These are phyloP conservation scores for Truncatella angustata DNA, from an alignment of 2,329 filamentous ascomycete species.

Conservation along the genomic window DNA sequence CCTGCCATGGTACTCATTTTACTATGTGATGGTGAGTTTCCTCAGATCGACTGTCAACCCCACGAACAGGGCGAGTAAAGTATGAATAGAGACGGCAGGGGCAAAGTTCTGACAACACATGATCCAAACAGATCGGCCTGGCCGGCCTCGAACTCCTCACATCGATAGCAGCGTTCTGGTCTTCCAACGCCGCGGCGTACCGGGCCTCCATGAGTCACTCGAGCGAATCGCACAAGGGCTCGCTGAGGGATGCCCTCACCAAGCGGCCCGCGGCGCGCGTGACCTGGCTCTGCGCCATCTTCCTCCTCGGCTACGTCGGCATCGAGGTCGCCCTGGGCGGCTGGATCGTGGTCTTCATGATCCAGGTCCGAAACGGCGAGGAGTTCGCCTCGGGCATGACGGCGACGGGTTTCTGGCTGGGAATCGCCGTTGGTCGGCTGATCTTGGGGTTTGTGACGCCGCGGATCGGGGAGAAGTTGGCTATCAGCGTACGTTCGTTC, in stretches of 20 bases:
- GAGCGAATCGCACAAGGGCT: slow-evolving; percentile 23
- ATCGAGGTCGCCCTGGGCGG: slow-evolving; percentile 74
- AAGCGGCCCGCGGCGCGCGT: slow-evolving; percentile 45
- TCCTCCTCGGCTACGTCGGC: slow-evolving; percentile 75
- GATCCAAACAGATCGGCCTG: slow-evolving; percentile 50
- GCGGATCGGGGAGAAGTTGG: slow-evolving; percentile 65
- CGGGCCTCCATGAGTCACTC: slow-evolving; percentile 34
- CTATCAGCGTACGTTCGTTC: slow-evolving; percentile 41
- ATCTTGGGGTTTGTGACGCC: slow-evolving; percentile 73
- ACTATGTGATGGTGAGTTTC: slow-evolving; percentile 67
- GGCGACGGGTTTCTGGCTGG: slow-evolving; percentile 79
- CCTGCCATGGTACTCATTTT: slow-evolving; percentile 68
- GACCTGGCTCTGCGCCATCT: slow-evolving; percentile 69
- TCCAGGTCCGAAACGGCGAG: slow-evolving; percentile 65
- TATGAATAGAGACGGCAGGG: not conserved
- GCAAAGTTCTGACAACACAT: not conserved
- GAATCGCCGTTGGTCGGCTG: slow-evolving; percentile 70
- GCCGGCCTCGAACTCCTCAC: slow-evolving; percentile 53
- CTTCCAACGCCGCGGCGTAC: slow-evolving; percentile 53
- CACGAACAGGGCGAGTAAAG: not conserved
- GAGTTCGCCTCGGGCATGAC: slow-evolving; percentile 72
- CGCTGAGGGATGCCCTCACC: slow-evolving; percentile 38
- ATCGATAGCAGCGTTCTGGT: slow-evolving; percentile 56
- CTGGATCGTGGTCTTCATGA: slow-evolving; percentile 86
- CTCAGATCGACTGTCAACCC: not conserved